Base-by-base conservation (phyloP, 202 grass and related monocot species). In the Brachypodium distachyon region DNA sequence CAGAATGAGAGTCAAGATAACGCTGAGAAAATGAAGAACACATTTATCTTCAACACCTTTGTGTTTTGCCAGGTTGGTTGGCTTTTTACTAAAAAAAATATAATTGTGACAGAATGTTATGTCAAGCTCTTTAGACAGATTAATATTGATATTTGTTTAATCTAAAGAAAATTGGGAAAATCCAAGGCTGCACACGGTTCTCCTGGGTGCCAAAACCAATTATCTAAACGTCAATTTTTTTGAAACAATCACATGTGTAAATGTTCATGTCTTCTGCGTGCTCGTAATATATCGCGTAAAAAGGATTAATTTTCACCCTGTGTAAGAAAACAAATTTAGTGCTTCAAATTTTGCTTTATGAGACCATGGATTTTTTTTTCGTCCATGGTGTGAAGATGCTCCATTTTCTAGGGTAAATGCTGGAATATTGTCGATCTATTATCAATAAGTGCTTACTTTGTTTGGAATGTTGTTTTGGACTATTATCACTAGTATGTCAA, bases 21-120 rank as follows among this genome's bases (percentile, higher is more conserved):
- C 5, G 79, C 89, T 10, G 94, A 97, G 68, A 97, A 80, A 83
- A 84, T 47, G 32, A 94, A 81, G 12, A 94, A 94, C 76, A 92
- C 94, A 25, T 97, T 97, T 79, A 81, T 97, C 17, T 97, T 97
- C 47, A 97, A 97, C 61, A 94, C 94, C 9, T 97, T 97, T 76
- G 94, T 97, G 31, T 82, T 97, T 58, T 97, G 94, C 70, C 94
- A 97, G 80, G 94, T 92, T 70, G 59, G 65, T 32, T 74, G 12
- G 7, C 8, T 73, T 48, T 43, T 74, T 78, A 38, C 18, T 28
- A 17, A 71, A 72, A 66, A 19, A 72, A 66, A 19, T 44, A 74
- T 7, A 72, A 64, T 19, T 27, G 34, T 48, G 63, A 22, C 19
- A 44, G 14, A 76, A 54, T n/a, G 50, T 27, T 28, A 37, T 25